Percentiles rank a stretch among this genome's conserved stretches.
These are phyloP conservation scores for Botrytis tulipae DNA, from an alignment of 2,329 filamentous ascomycete species.

Conservation along the genomic window DNA sequence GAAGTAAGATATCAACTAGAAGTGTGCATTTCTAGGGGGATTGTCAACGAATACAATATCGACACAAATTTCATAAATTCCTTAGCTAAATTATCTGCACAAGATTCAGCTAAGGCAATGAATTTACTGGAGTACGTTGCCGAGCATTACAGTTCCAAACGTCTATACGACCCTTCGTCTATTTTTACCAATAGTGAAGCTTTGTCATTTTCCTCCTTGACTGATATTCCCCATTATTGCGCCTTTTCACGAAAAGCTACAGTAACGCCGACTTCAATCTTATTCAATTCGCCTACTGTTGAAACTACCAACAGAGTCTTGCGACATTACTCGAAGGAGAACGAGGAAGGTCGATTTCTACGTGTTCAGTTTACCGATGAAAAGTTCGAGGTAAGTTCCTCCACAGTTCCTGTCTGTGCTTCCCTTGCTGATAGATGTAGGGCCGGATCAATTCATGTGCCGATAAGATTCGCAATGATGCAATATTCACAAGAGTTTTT, in stretches of 20 bases:
- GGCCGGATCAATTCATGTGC: constrained; percentile 58
- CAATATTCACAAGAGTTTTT: constrained; percentile 72
- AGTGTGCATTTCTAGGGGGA: constrained; percentile 80
- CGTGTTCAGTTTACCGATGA: constrained; percentile 91
- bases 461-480: constrained; percentile 56
- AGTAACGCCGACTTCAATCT: constrained; percentile 81
- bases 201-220: constrained; percentile 46
- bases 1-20: constrained; percentile 86
- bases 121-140: constrained; percentile 73
- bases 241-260: constrained; percentile 71
- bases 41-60: constrained; percentile 75
- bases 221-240: constrained; percentile 68
- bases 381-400: constrained; percentile 41
- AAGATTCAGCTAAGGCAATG: constrained; percentile 51
- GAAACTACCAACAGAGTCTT: constrained; percentile 89
- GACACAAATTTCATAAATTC: constrained; percentile 62
- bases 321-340: constrained; percentile 60
- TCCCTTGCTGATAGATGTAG: constrained; percentile 38
- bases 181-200: constrained; percentile 62
- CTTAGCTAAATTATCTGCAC: constrained; percentile 51
- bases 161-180: constrained; percentile 66
- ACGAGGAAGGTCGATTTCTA: constrained; percentile 74
- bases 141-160: constrained; percentile 53
- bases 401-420: constrained; percentile 24
- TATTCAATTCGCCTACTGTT: constrained; percentile 72